A percentile compares a stretch with the other conserved stretches of the same genome.
phyloP scores from a whole-genome alignment of 768 basidiomycete genomes.

The Xerocomellus amylosporus region DNA sequence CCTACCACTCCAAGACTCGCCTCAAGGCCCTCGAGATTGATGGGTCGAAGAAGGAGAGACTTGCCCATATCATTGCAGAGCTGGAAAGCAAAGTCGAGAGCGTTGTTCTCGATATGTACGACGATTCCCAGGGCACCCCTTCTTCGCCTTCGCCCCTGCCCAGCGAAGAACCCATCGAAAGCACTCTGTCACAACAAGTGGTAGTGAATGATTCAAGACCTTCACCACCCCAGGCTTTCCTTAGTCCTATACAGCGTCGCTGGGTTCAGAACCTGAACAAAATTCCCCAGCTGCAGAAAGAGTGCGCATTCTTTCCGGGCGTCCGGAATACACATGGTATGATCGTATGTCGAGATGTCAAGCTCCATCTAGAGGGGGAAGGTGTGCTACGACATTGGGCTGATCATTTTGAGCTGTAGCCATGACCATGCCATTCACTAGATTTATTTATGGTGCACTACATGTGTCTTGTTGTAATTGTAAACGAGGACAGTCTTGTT shows the following conservation, averaged over 20 bases:
- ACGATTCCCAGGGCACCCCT: constrained; percentile 37
- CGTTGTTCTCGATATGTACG: constrained; percentile 58
- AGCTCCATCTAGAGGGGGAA: constrained; percentile 58
- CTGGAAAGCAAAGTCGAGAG: constrained; percentile 63
- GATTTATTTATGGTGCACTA: not conserved
- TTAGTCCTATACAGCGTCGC: constrained; percentile 55
- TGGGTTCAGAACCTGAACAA: constrained; percentile 62
- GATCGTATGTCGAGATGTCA: constrained; percentile 67
- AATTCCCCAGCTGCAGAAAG: constrained; percentile 67
- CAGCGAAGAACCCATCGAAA: not conserved
- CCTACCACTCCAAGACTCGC: constrained; percentile 59
- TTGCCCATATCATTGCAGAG: constrained; percentile 53
- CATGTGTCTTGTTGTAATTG: not conserved
- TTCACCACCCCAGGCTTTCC: constrained; percentile 39
- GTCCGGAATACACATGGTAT: constrained; percentile 67
- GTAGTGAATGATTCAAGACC: constrained; percentile 1
- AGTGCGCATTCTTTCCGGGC: constrained; percentile 58
- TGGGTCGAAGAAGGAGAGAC: constrained; percentile 43
- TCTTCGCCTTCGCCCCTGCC: constrained; percentile 10
- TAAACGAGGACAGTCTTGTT: not conserved
- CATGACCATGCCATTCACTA: not conserved
- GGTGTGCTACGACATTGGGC: constrained; percentile 73
- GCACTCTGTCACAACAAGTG: not conserved
- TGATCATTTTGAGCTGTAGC: constrained; percentile 49
- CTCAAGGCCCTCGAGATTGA: constrained; percentile 64